Evolutionary conservation across 1,284 basidiomycete genomes (phyloP).

Genomic region (Trichosporon asahii): DNA sequence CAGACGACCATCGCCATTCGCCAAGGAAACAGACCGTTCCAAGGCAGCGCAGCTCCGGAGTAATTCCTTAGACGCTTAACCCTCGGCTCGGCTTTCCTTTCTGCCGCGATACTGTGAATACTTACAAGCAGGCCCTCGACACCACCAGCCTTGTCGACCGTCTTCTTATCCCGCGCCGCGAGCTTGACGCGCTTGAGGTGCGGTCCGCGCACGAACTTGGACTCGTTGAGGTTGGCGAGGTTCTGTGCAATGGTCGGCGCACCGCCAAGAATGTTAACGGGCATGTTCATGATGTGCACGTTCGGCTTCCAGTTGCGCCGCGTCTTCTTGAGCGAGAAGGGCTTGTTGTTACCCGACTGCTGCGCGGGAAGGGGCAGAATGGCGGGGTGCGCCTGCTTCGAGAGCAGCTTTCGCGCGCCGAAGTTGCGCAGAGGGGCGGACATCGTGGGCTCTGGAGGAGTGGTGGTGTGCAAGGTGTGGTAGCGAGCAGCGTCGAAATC

Average conservation of each 20-base stretch:
- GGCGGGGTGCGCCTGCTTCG: slow-evolving; percentile 35
- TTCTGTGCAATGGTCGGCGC: slow-evolving; percentile 3
- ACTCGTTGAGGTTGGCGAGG: neutral
- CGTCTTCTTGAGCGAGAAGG: slow-evolving; percentile 88
- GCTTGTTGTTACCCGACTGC: slow-evolving; percentile 74
- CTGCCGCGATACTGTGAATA: too few relatives aligned
- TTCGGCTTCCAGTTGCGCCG: slow-evolving; percentile 85
- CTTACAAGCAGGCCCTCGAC: slow-evolving; percentile 49
- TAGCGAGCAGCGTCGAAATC: neutral
- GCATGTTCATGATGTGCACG: slow-evolving; percentile 57
- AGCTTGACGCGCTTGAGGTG: slow-evolving; percentile 41
- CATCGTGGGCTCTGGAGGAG: neutral
- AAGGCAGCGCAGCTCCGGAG: too few relatives aligned
- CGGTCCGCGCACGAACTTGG: slow-evolving; percentile 7
- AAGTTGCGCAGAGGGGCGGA: slow-evolving; percentile 4
- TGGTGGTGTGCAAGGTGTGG: neutral
- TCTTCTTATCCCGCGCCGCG: slow-evolving; percentile 38
- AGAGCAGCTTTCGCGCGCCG: slow-evolving; percentile 18
- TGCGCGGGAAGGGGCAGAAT: slow-evolving; percentile 43
- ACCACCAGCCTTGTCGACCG: slow-evolving; percentile 49
- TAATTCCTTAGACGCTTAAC: too few relatives aligned
- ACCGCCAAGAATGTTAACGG: slow-evolving; percentile 33
- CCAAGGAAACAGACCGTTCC: too few relatives aligned
- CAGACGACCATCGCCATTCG: too few relatives aligned
- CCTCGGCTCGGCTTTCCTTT: too few relatives aligned